A percentile compares a stretch with the other conserved stretches of the same genome.
Conservation (phyloP, 2,329 filamentous ascomycete genomes). For the Aspergillus sp. region DNA sequence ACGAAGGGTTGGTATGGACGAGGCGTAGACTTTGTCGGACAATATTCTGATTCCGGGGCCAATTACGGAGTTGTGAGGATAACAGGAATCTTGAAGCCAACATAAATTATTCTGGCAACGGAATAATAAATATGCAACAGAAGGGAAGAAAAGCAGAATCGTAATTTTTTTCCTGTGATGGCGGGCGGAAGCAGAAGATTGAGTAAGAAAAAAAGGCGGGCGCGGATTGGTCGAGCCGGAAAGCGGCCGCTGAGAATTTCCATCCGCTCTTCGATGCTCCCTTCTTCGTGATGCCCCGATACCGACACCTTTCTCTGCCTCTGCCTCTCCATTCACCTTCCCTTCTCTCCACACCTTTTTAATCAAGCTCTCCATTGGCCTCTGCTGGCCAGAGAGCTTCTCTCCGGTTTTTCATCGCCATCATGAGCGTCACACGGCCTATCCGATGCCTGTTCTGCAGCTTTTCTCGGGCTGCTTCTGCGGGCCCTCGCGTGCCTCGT, state of each 20-base stretch:
- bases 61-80: too few species aligned
- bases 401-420: constrained; percentile 9
- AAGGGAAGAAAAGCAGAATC: too few species aligned
- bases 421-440: constrained; percentile 47
- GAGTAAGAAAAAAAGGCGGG: constrained; percentile 11
- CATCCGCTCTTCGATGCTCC: background rate
- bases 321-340: background rate
- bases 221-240: constrained; percentile 15
- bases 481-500: constrained; percentile 38
- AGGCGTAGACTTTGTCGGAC: too few species aligned
- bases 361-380: constrained; percentile 14
- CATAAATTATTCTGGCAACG: too few species aligned
- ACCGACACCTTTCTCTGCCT: constrained; percentile 1
- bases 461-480: constrained; percentile 37
- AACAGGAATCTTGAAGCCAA: too few species aligned
- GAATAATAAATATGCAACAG: too few species aligned
- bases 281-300: too few species aligned
- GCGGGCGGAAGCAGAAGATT: constrained; percentile 3
- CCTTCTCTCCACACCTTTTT: constrained; percentile 1
- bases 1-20: constrained; percentile 4
- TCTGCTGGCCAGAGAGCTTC: constrained; percentile 25
- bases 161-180: too few species aligned
- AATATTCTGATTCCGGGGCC: too few species aligned
- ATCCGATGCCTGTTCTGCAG: constrained; percentile 48
- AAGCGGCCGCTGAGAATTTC: background rate